These are phyloP conservation scores for Russula foetens DNA, from an alignment of 768 basidiomycete species.

Conservation along the genomic window DNA sequence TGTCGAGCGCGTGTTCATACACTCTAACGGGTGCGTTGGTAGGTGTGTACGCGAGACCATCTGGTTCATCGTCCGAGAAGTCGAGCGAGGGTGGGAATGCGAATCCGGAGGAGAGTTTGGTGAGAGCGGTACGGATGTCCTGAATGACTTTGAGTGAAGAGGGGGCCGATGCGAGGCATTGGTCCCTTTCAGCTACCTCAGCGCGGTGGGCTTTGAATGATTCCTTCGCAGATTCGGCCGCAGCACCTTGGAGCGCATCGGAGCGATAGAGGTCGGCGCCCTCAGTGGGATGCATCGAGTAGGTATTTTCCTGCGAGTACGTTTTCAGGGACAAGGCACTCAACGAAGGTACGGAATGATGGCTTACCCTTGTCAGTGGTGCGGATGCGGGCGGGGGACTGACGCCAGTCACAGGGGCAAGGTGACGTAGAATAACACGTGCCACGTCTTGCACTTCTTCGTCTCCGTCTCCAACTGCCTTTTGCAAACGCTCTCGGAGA, in stretches of 20 bases:
- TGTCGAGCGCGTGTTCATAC: constrained; percentile 54
- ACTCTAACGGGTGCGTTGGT: constrained; percentile 52
- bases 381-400: not conserved
- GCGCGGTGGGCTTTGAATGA: constrained; percentile 18
- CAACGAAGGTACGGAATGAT: no score
- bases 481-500: not conserved
- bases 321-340: not conserved
- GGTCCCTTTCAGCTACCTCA: not conserved
- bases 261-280: constrained; percentile 12
- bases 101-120: constrained; percentile 4
- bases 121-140: constrained; percentile 2
- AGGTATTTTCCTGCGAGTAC: not conserved
- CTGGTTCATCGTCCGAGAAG: constrained; percentile 3
- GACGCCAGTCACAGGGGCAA: not conserved
- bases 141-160: not conserved
- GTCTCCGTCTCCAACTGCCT: not conserved
- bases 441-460: constrained; percentile 9
- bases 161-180: not conserved
- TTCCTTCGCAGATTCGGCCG: constrained; percentile 8
- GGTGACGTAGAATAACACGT: not conserved
- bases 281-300: not conserved
- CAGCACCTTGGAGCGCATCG: constrained; percentile 3
- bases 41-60: constrained; percentile 49
- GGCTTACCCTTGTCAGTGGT: not conserved
- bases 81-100: constrained; percentile 10